These are phyloP conservation scores for Helotiales sp. DNA, from an alignment of 2,329 filamentous ascomycete genomes.

Conservation along the genomic window DNA sequence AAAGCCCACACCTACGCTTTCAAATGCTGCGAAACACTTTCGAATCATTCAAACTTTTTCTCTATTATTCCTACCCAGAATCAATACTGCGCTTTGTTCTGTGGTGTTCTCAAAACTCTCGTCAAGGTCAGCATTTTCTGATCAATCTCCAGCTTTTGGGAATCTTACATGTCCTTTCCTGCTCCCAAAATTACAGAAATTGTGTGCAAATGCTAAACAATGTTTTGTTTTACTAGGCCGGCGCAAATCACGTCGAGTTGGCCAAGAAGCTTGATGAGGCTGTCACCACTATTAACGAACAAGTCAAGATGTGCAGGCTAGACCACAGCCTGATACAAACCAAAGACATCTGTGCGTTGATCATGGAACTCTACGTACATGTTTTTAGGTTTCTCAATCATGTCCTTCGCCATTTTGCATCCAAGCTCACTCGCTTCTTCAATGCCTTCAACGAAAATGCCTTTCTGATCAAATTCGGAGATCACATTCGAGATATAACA, in stretches of 20 bases:
- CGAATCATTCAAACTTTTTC: conserved; percentile 1
- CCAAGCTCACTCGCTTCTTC: not conserved
- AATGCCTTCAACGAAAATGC: not conserved
- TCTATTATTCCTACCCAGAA: not conserved
- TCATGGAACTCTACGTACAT: not conserved
- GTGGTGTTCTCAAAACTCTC: not conserved
- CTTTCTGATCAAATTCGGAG: not conserved
- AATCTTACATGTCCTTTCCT: too few relatives aligned
- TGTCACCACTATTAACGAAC: not conserved
- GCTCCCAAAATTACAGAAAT: too few relatives aligned
- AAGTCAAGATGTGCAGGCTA: not conserved
- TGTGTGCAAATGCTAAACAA: too few relatives aligned
- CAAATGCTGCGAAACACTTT: not conserved
- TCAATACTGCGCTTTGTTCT: not conserved
- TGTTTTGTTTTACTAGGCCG: too few relatives aligned
- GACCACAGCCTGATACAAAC: not conserved
- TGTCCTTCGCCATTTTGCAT: not conserved
- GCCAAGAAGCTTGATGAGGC: not conserved
- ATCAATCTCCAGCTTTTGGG: not conserved
- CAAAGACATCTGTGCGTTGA: not conserved
- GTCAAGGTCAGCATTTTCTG: not conserved
- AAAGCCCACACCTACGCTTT: not conserved
- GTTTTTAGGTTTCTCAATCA: not conserved
- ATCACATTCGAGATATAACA: not conserved
- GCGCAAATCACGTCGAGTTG: not conserved